Percentiles rank a stretch among this genome's conserved stretches.
Evolutionary conservation across 768 basidiomycete genomes (phyloP).

Genomic region (Stropharia rugosoannulata): DNA sequence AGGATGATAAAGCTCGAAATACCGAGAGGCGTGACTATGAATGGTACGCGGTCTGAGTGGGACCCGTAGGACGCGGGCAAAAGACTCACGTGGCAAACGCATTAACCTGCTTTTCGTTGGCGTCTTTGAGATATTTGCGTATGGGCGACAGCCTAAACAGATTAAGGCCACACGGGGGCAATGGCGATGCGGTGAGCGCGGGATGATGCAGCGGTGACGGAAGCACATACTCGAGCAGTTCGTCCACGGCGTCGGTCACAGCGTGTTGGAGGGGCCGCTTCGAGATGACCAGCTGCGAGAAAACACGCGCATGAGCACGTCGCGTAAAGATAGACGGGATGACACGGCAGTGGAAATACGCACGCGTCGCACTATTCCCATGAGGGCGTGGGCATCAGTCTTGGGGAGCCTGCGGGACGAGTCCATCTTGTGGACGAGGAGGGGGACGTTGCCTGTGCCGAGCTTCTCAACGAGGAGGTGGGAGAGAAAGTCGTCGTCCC

Average conservation of each 20-base stretch:
- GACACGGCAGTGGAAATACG: constrained; percentile 23
- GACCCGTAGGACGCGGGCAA: constrained; percentile 22
- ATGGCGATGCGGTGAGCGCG: constrained; percentile 17
- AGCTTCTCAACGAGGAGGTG: constrained; percentile 89
- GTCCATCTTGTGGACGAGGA: constrained; percentile 91
- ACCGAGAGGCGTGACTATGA: constrained; percentile 80
- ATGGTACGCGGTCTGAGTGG: constrained; percentile 18
- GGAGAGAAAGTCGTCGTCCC: constrained; percentile 89
- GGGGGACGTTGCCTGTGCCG: constrained; percentile 75
- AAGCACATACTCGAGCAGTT: constrained; percentile 66
- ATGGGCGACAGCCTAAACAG: constrained; percentile 63
- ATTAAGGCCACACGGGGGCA: constrained; percentile 17
- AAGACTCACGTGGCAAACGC: constrained; percentile 86
- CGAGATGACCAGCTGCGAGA: constrained; percentile 53
- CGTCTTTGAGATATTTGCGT: constrained; percentile 73
- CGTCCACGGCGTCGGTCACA: constrained; percentile 74
- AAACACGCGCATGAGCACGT: constrained; percentile 18
- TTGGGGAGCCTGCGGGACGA: constrained; percentile 73
- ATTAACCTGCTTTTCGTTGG: constrained; percentile 84
- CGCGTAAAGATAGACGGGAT: constrained; percentile 19
- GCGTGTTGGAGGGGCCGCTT: constrained; percentile 56
- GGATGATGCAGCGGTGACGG: constrained; percentile 18
- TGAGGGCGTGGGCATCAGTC: constrained; percentile 65
- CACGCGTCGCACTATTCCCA: constrained; percentile 78
- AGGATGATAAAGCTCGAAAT: constrained; percentile 85